Percentiles rank a stretch among this genome's conserved stretches.
Conservation (phyloP, 441 rosid genomes). For the Metrosideros polymorpha region DNA sequence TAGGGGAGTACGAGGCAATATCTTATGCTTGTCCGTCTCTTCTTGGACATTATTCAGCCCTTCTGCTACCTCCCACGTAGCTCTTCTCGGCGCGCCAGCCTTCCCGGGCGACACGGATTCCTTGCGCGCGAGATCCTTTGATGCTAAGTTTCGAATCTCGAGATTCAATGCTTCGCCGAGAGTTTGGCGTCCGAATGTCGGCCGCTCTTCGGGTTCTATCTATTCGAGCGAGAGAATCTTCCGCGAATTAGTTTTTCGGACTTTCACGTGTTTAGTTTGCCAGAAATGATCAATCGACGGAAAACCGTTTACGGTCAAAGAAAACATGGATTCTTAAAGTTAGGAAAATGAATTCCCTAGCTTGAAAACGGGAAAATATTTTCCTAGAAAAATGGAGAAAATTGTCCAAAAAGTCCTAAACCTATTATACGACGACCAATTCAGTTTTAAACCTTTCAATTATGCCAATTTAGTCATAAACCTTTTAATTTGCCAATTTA, state of each 20-base stretch:
- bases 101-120: neutral
- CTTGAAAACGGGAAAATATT: fast-evolving
- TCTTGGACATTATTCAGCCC: neutral
- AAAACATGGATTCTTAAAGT: neutral
- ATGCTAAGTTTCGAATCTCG: neutral
- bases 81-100: neutral
- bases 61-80: neutral
- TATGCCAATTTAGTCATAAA: too few relatives aligned
- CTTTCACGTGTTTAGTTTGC: neutral
- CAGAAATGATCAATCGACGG: fast-evolving
- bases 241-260: fast-evolving
- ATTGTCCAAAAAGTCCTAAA: too few relatives aligned
- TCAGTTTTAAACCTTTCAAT: too few relatives aligned
- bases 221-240: neutral
- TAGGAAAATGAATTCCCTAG: neutral
- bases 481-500: too few relatives aligned
- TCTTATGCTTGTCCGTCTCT: neutral
- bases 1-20: neutral
- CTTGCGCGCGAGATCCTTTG: neutral
- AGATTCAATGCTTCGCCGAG: too few relatives aligned
- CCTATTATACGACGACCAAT: too few relatives aligned
- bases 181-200: too few relatives aligned
- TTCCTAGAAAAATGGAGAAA: too few relatives aligned
- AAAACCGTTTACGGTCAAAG: fast-evolving
- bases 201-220: neutral